Conservation (phyloP, 768 basidiomycete genomes). For the Tricholoma hemisulphureum region DNA sequence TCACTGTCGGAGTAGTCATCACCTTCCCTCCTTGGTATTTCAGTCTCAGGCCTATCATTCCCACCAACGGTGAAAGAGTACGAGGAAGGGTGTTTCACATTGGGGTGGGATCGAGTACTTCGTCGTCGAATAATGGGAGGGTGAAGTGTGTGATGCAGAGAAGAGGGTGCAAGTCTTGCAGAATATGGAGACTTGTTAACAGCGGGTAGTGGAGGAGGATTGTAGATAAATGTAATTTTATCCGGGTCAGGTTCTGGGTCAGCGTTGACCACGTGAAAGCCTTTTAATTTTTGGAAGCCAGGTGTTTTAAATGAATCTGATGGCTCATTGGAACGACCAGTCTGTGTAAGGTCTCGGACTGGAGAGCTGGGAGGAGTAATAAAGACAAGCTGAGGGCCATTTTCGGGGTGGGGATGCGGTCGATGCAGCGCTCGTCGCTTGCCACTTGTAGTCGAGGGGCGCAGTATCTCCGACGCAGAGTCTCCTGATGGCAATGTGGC, state of each 20-base stretch:
- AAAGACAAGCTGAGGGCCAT: constrained; percentile 34
- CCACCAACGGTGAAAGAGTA: background rate
- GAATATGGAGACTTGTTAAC: constrained; percentile 13
- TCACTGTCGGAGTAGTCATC: constrained; percentile 13
- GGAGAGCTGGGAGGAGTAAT: constrained; percentile 32
- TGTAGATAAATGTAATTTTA: constrained; percentile 12
- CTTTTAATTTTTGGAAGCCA: constrained; percentile 10
- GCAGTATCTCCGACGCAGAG: background rate
- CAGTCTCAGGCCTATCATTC: background rate
- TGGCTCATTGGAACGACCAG: background rate
- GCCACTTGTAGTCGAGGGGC: background rate
- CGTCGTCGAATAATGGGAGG: background rate
- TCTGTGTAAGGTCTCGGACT: constrained; percentile 1
- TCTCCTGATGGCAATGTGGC: background rate
- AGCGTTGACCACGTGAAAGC: constrained; percentile 31
- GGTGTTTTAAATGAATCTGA: background rate
- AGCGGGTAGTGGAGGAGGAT: constrained; percentile 19
- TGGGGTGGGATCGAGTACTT: background rate
- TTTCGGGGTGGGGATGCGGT: constrained; percentile 2
- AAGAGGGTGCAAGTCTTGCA: constrained; percentile 14
- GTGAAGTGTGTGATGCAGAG: background rate
- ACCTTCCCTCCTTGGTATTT: background rate
- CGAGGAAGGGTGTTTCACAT: background rate
- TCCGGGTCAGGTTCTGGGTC: constrained; percentile 23
- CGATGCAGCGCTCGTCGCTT: background rate